Conservation (phyloP, 1,284 basidiomycete genomes). For the Lentinula novae-zelandiae region DNA sequence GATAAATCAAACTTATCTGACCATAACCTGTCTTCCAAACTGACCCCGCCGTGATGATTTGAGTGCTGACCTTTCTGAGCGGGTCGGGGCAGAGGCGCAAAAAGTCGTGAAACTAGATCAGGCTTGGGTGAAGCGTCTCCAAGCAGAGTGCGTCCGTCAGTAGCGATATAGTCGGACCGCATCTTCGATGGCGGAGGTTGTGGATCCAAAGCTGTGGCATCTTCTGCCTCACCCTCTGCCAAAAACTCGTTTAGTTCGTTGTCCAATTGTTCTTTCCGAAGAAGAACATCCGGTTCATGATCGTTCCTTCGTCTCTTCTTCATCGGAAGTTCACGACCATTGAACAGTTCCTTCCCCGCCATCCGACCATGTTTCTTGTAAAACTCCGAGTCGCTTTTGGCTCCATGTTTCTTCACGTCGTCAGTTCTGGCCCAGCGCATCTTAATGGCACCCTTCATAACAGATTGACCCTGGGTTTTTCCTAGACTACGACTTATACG, state of each 20-base stretch:
- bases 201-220: conserved; percentile 17
- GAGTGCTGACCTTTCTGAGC: conserved; percentile 3
- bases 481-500: conserved; percentile 67
- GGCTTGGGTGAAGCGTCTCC: conserved; percentile 39
- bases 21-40: conserved; percentile 11
- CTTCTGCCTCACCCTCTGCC: conserved; percentile 20
- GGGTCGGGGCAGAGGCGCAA: conserved; percentile 39
- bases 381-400: conserved; percentile 65
- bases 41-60: conserved; percentile 14
- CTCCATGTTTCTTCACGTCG: conserved; percentile 73
- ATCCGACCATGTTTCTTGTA: conserved; percentile 66
- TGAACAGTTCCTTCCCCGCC: conserved; percentile 37
- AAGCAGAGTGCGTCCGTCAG: conserved; percentile 45
- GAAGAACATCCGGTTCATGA: conserved; percentile 1
- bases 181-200: conserved; percentile 57
- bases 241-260: conserved; percentile 11
- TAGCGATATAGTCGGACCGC: conserved; percentile 57
- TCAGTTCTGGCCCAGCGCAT: conserved; percentile 69
- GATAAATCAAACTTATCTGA: conserved; percentile 15
- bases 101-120: conserved; percentile 42
- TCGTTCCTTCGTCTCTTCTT: conserved; percentile 28
- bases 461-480: conserved; percentile 39
- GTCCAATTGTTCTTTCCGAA: conserved; percentile 10
- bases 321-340: conserved; percentile 22
- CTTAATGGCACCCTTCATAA: conserved; percentile 52